phyloP scores from a whole-genome alignment of 1,284 basidiomycete species.

The Marasmius tenuissimus region DNA sequence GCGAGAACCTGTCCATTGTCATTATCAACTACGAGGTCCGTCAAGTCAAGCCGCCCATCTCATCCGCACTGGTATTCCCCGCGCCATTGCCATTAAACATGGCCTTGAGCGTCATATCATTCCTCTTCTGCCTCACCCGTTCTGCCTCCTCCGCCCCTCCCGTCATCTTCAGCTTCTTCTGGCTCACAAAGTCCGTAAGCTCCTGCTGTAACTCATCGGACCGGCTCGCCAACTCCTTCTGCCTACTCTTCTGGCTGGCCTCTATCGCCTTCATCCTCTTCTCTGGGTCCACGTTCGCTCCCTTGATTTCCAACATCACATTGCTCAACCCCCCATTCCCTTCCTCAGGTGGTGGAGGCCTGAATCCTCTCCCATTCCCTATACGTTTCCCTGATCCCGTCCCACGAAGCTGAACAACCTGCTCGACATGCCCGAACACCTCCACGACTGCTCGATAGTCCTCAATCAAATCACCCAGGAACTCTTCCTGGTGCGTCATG shows the following conservation, averaged over 20 bases:
- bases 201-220: conserved; percentile 84
- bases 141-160: conserved; percentile 92
- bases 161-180: conserved; percentile 89
- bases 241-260: conserved; percentile 75
- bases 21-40: neutral
- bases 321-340: conserved; percentile 63
- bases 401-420: conserved; percentile 79
- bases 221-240: conserved; percentile 68
- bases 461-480: conserved; percentile 85
- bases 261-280: conserved; percentile 88
- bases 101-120: conserved; percentile 81
- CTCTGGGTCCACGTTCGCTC: conserved; percentile 79
- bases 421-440: conserved; percentile 85
- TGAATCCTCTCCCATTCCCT: conserved; percentile 45
- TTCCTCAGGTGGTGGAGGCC: conserved; percentile 61
- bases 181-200: conserved; percentile 78
- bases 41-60: neutral
- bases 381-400: conserved; percentile 36
- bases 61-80: conserved; percentile 7
- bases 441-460: conserved; percentile 88
- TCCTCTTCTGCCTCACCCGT: conserved; percentile 78
- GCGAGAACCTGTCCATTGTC: neutral
- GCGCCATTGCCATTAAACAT: conserved; percentile 64
- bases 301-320: conserved; percentile 86
- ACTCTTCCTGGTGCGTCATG: conserved; percentile 88